Evolutionary conservation across 176 grass and related monocot genomes (phyloP).

Genomic region (Lolium multiflorum): DNA sequence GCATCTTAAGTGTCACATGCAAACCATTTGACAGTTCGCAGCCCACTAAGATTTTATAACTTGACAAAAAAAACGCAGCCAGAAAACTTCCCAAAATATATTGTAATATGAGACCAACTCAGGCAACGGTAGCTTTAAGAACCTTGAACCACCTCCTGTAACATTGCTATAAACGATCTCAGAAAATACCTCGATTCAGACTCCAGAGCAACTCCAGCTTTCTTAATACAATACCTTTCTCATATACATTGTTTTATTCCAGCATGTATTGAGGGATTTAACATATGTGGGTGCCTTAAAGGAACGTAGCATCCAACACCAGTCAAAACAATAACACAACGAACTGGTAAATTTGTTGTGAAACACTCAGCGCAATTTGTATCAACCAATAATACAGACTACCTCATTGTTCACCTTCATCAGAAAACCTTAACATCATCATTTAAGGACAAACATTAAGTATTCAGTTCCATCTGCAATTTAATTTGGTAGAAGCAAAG

Average conservation of each 20-base stretch:
- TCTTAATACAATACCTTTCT: neutral
- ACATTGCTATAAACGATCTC: neutral
- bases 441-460: neutral
- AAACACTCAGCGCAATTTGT: neutral
- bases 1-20: neutral
- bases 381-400: slow-evolving; percentile 4
- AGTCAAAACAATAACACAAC: slow-evolving; percentile 1
- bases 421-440: neutral
- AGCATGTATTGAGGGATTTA: neutral
- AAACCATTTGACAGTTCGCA: neutral
- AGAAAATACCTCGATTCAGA: neutral
- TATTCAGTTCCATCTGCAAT: neutral
- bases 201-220: neutral
- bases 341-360: slow-evolving; percentile 3
- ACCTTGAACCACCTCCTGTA: neutral
- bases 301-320: neutral
- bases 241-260: neutral
- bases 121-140: neutral
- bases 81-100: neutral
- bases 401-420: slow-evolving; percentile 6
- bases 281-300: neutral
- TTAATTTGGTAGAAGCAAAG: neutral
- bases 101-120: neutral
- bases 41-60: neutral
- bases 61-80: neutral